Conservation (phyloP, 2,329 filamentous ascomycete genomes). For the Verticillium tricorpus region DNA sequence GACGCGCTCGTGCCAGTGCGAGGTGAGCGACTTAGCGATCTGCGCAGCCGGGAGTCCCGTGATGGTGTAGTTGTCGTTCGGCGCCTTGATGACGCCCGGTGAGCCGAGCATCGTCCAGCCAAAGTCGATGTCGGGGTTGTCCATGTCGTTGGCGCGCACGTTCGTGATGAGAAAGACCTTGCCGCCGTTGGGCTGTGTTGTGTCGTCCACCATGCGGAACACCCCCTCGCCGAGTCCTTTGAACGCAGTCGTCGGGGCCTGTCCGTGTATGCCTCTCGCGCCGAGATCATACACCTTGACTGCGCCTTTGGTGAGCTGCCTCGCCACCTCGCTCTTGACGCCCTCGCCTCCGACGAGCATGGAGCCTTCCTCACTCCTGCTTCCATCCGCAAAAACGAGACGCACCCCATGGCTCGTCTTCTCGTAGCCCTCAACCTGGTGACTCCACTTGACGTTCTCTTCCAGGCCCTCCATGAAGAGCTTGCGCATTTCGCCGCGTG, state of each 20-base stretch:
- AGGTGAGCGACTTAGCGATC: conserved; percentile 50
- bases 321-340: conserved; percentile 55
- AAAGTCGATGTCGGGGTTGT: conserved; percentile 51
- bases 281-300: conserved; percentile 61
- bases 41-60: conserved; percentile 52
- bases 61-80: conserved; percentile 56
- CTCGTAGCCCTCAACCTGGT: conserved; percentile 55
- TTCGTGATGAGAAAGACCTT: conserved; percentile 57
- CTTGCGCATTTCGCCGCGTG: conserved; percentile 58
- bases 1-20: conserved; percentile 51
- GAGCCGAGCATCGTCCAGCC: conserved; percentile 60
- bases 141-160: conserved; percentile 54
- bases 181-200: conserved; percentile 33
- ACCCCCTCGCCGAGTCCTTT: conserved; percentile 60
- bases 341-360: conserved; percentile 60
- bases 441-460: conserved; percentile 48
- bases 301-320: conserved; percentile 52
- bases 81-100: conserved; percentile 52
- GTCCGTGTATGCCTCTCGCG: conserved; percentile 60
- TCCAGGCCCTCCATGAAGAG: conserved; percentile 55
- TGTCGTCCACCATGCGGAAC: conserved; percentile 47
- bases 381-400: conserved; percentile 56
- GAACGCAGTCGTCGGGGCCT: conserved; percentile 59
- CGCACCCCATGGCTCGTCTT: conserved; percentile 48
- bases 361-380: conserved; percentile 51